These are phyloP conservation scores for Colletotrichum acutatum DNA, from an alignment of 2,329 filamentous ascomycete genomes.

Conservation along the genomic window DNA sequence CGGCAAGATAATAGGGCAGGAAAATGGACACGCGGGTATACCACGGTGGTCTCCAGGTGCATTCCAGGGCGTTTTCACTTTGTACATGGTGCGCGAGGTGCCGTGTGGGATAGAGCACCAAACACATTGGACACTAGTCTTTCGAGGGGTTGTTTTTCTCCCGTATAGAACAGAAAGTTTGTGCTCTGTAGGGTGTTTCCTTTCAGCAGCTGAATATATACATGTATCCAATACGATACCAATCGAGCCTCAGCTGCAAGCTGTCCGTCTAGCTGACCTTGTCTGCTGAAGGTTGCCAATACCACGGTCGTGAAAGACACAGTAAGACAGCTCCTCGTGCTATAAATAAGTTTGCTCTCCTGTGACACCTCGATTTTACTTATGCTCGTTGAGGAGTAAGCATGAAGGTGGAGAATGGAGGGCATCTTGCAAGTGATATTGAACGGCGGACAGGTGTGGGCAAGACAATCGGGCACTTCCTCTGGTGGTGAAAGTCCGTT, in stretches of 20 bases:
- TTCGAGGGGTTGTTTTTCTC: neutral
- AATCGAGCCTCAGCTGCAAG: neutral
- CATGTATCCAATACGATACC: neutral
- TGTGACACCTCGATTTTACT: too few relatives aligned
- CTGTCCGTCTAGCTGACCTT: neutral
- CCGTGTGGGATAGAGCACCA: neutral
- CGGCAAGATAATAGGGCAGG: neutral
- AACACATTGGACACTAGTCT: neutral
- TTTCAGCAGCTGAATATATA: neutral
- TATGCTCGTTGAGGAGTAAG: too few relatives aligned
- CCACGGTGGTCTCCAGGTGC: conserved; percentile 4
- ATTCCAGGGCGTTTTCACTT: conserved; percentile 21
- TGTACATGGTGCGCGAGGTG: neutral
- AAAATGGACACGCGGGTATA: neutral
- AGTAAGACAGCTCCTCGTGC: neutral
- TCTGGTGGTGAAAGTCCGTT: too few relatives aligned
- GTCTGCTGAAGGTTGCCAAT: neutral
- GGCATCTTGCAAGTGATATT: too few relatives aligned
- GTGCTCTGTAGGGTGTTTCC: neutral
- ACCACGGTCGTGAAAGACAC: neutral
- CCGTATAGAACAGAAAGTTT: neutral
- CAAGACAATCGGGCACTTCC: too few relatives aligned
- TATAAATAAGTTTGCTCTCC: too few relatives aligned
- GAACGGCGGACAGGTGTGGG: too few relatives aligned
- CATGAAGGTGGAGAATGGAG: too few relatives aligned